Evolutionary conservation across 257 asterid genomes (phyloP), one percentile per base, ranked within the genome.

Genomic region (Solanum ossicruentum): DNA sequence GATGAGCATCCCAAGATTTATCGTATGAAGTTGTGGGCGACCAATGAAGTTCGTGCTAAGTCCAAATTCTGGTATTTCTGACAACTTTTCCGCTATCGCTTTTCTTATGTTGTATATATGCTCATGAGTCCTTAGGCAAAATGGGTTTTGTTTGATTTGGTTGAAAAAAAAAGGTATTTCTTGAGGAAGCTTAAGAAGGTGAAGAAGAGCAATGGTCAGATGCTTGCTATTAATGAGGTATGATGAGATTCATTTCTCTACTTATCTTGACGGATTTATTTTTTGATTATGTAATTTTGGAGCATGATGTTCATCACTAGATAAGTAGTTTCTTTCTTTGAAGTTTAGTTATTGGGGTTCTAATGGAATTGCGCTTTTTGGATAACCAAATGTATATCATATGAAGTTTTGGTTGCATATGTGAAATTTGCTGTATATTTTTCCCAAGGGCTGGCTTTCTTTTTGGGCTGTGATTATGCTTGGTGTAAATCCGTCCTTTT

Each of bases 161-260:
- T 90, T 73, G 81, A 15, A 8, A 5, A 2, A 28, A 32, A 23
- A 20, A 95, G 98, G 98, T 95, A 95, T 36, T 95, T 92, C 47
- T 84, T 95, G 93, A 93, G 98, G 92, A 95, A 93, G 88, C 95
- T 95, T 17, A 95, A 95, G 92, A 95, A 95, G 88, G 98, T 95
- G 52, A 95, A 95, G 85, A 95, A 93, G 91, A 95, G 98, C 90
- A 92, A 89, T 11, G 98, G 98, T 0, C 98, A 95, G 91, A 84
- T 95, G 85, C 97, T 93, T 43, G 98, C 98, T 69, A 93, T 95
- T 85, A 95, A 93, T 21, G 98, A 95, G 98, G 98, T 93, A 86
- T 21, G 7, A 26, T 65, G 43, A 49, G 43, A 16, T 49, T 13
- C 61, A 16, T 75, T 21, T 49, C 23, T 23, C 61, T 23, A 0